Conservation (phyloP, 169 alveolate species). For the Plasmodium gaboni region DNA sequence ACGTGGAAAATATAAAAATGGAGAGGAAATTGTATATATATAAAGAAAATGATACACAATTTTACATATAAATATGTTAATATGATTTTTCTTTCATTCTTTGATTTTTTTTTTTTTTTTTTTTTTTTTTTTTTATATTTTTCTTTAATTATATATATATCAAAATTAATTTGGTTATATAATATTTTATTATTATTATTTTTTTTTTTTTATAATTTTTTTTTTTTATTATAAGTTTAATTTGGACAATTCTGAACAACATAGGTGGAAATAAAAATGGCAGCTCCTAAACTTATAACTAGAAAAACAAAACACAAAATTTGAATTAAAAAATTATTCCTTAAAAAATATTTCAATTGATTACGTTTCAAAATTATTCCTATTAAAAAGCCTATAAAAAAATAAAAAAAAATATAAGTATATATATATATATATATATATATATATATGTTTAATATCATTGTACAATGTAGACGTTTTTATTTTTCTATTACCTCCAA, state of each 20-base stretch:
- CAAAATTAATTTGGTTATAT: conserved; percentile 4
- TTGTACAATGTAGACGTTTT: neutral
- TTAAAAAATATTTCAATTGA: conserved; percentile 71
- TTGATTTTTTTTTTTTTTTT: no score
- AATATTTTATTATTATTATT: neutral
- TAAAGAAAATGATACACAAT: neutral
- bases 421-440: neutral
- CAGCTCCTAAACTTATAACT: conserved; percentile 47
- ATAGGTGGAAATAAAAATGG: conserved; percentile 53
- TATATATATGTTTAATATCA: neutral
- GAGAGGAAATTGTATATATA: neutral
- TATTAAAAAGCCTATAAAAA: conserved; percentile 57
- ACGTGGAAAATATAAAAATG: neutral
- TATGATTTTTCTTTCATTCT: no score
- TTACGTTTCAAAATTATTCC: conserved; percentile 72
- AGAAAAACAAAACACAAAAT: conserved; percentile 55
- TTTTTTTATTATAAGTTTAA: conserved; percentile 1
- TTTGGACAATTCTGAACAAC: conserved; percentile 47
- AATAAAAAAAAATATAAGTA: neutral
- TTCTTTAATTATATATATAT: neutral
- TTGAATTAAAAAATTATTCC: conserved; percentile 69
- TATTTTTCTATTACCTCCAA: conserved; percentile 55
- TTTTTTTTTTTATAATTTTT: neutral
- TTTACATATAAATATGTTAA: neutral
- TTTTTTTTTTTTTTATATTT: neutral